A percentile compares a stretch with the other conserved stretches of the same genome.
These are phyloP conservation scores for Amanita molliuscula DNA, from an alignment of 768 basidiomycete genomes.

Conservation along the genomic window DNA sequence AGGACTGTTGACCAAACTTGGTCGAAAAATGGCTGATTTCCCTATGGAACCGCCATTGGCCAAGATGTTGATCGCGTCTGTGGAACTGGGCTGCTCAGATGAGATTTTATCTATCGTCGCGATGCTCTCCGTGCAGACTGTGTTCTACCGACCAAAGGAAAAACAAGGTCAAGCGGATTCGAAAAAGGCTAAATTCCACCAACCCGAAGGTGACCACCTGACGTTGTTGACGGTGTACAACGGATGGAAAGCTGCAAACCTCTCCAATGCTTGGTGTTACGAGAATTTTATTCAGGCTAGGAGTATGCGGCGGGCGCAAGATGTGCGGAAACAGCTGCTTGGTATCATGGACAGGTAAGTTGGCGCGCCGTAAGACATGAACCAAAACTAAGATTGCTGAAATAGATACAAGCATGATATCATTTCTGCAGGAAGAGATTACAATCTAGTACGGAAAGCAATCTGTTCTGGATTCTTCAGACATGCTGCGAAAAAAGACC, in stretches of 20 bases:
- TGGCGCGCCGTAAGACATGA: slow-evolving; percentile 1
- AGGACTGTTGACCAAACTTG: slow-evolving; percentile 86
- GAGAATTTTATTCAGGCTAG: slow-evolving; percentile 98
- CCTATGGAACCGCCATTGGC: slow-evolving; percentile 95
- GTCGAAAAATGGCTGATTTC: slow-evolving; percentile 99
- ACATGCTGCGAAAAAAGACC: slow-evolving; percentile 97
- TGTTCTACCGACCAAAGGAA: slow-evolving; percentile 99
- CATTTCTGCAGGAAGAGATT: slow-evolving; percentile 84
- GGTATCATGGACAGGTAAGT: slow-evolving; percentile 97
- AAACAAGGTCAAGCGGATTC: slow-evolving; percentile 99
- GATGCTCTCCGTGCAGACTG: slow-evolving; percentile 93
- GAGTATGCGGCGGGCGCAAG: slow-evolving; percentile 94
- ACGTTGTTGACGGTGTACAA: slow-evolving; percentile 94
- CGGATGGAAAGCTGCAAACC: slow-evolving; percentile 94
- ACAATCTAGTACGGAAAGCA: slow-evolving; percentile 85
- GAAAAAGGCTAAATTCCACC: slow-evolving; percentile 99
- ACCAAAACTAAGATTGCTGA: slow-evolving; percentile 4
- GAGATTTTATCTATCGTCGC: slow-evolving; percentile 96
- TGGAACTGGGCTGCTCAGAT: slow-evolving; percentile 95
- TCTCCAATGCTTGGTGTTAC: slow-evolving; percentile 98
- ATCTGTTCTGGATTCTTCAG: slow-evolving; percentile 98
- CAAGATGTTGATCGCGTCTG: slow-evolving; percentile 97
- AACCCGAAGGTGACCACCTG: slow-evolving; percentile 95
- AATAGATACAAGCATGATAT: slow-evolving; percentile 94
- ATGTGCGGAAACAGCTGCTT: slow-evolving; percentile 92